Evolutionary conservation across 441 rosid genomes (phyloP), one percentile per base, ranked within the genome.

Genomic region (Sinapis alba): DNA sequence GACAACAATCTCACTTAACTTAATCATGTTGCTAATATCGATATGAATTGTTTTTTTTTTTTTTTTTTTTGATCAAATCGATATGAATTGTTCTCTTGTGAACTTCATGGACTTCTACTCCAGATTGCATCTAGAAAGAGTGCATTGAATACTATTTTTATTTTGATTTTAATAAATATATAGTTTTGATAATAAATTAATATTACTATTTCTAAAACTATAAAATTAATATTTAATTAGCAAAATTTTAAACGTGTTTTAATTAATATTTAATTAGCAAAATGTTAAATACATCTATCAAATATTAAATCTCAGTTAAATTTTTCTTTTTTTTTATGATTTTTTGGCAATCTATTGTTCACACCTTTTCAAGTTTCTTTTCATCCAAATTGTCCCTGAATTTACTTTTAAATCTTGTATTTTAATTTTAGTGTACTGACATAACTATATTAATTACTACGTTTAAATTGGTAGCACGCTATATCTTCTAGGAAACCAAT

Each of bases 401-500:
- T 11, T 36, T 36, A 1, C 3, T 36, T 36, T 36, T 10, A 36
- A 36, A 36, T 11, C 10, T 36, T 10, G 43, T 36, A 10, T 10
- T 36, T 10, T 36, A 36, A 2, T 28, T 38, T 38, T 38, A 38
- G 5, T 38, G 45, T 10, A 38, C 3, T 38, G 15, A 43, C 51
- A n/a, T 43, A 43, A 5, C 2, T 13, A 5, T 43, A 43, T 43
- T 43, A 38, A 43, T 43, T 43, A 43, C 51, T 5, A 13, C 7
- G 18, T 1, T 43, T 13, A 38, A 18, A 43, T 43, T 43, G 51
- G 18, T n/a, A 3, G 47, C 47, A 41, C 15, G 54, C 23, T 51
- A 62, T 51, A 62, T 56, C 38, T 51, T 54, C 8, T 72, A 36
- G 7, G n/a, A 36, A 54, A 54, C 12, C 77, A 54, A 64, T 26